Percentiles rank a stretch among this genome's conserved stretches.
These are phyloP conservation scores for Citrus unshiu DNA, from an alignment of 345 rosid genomes.

Conservation along the genomic window DNA sequence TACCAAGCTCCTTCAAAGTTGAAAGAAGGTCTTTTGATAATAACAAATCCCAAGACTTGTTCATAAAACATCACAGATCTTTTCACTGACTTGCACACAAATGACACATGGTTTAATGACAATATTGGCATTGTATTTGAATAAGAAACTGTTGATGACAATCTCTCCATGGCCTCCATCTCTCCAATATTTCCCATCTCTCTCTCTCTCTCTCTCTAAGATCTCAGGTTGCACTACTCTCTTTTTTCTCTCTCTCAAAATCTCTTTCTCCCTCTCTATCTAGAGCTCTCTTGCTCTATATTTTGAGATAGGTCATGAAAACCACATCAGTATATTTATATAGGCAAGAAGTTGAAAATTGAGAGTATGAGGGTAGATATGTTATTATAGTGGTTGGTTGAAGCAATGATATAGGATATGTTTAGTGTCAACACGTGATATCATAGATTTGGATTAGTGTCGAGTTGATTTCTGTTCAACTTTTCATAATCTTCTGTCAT, in stretches of 20 bases:
- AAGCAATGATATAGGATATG: too few relatives aligned
- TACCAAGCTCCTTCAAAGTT: conserved; percentile 55
- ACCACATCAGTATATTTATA: background rate
- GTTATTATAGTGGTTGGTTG: background rate
- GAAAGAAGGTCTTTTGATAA: conserved; percentile 50
- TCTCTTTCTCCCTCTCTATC: too few relatives aligned
- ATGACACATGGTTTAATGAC: conserved; percentile 44
- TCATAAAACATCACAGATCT: conserved; percentile 38
- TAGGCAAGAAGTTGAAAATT: background rate
- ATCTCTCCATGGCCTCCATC: conserved; percentile 21
- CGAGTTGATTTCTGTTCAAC: too few relatives aligned
- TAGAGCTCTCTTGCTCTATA: too few relatives aligned
- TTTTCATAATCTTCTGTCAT: rapidly evolving
- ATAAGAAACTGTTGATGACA: background rate
- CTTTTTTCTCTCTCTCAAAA: background rate
- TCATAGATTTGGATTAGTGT: too few relatives aligned
- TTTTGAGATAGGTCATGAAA: background rate
- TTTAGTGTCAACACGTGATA: too few relatives aligned
- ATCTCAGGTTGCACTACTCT: background rate
- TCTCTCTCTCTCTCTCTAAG: conserved; percentile 13
- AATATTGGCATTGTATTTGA: conserved; percentile 23
- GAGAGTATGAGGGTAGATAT: background rate
- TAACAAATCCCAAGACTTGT: conserved; percentile 44
- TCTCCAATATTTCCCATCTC: conserved; percentile 14
- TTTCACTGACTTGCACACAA: conserved; percentile 35